Conservation (phyloP, 768 basidiomycete genomes). For the Suillus cothurnatus region DNA sequence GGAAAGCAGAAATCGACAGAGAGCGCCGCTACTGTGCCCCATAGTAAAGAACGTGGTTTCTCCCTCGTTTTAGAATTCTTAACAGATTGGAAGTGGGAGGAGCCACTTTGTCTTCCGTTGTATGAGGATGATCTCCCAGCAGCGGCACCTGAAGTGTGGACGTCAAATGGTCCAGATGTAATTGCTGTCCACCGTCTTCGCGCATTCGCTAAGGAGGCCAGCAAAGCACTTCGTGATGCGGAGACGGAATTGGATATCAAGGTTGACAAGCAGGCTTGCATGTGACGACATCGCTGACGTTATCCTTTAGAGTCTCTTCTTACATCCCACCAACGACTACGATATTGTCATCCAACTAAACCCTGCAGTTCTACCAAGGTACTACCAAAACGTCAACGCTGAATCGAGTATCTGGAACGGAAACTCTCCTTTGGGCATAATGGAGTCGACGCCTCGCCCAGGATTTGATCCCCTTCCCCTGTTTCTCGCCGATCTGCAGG, state of each 20-base stretch:
- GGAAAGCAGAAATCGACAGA: slow-evolving; percentile 36
- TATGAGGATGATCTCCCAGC: slow-evolving; percentile 40
- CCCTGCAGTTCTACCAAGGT: slow-evolving; percentile 62
- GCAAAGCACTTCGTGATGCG: slow-evolving; percentile 54
- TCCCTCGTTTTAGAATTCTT: slow-evolving; percentile 71
- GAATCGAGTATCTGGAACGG: slow-evolving; percentile 52
- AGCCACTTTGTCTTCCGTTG: slow-evolving; percentile 73
- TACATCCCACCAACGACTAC: slow-evolving; percentile 83
- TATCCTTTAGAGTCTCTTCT: slow-evolving; percentile 69
- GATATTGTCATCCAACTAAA: slow-evolving; percentile 83
- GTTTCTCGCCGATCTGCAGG: slow-evolving; percentile 74
- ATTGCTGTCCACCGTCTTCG: slow-evolving; percentile 75
- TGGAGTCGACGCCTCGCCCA: slow-evolving; percentile 42
- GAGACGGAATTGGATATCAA: slow-evolving; percentile 57
- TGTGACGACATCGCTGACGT: slow-evolving; percentile 1
- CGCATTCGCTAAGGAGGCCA: slow-evolving; percentile 76
- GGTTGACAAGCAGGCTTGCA: slow-evolving; percentile 40
- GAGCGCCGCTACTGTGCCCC: slow-evolving; percentile 53
- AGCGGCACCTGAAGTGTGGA: slow-evolving; percentile 58
- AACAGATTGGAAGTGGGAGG: slow-evolving; percentile 83
- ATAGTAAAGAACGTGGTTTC: slow-evolving; percentile 81
- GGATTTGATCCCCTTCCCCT: slow-evolving; percentile 81
- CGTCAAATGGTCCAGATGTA: slow-evolving; percentile 59
- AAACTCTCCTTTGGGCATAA: slow-evolving; percentile 5
- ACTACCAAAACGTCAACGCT: slow-evolving; percentile 67